Percentiles rank a stretch among this genome's conserved stretches.
Conservation (phyloP, 768 basidiomycete species). For the Tulasnella sp. region DNA sequence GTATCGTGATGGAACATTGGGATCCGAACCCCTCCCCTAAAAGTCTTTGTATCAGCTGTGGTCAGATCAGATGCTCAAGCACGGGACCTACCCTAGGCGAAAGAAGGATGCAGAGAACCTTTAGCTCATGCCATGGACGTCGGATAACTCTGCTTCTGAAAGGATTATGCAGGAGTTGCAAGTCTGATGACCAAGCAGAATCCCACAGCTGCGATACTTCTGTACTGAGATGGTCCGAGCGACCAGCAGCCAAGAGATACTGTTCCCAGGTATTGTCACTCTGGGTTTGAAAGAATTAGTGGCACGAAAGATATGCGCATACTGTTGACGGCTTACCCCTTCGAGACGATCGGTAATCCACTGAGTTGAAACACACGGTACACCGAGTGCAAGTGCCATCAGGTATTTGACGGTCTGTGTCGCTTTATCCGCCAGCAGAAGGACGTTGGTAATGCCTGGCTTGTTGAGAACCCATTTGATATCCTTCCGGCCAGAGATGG, state of each 20-base stretch:
- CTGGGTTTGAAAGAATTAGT: conserved; percentile 10
- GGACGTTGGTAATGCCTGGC: conserved; percentile 37
- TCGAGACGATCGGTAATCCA: conserved; percentile 40
- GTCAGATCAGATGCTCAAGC: not conserved
- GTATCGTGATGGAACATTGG: not conserved
- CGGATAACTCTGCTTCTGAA: conserved; percentile 23
- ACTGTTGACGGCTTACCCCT: conserved; percentile 8
- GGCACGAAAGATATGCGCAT: not conserved
- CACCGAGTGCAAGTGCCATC: conserved; percentile 46
- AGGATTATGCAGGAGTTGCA: conserved; percentile 19
- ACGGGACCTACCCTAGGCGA: not conserved
- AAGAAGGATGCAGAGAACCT: conserved; percentile 21
- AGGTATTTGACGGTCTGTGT: conserved; percentile 44
- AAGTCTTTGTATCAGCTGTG: not conserved
- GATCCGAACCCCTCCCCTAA: not conserved
- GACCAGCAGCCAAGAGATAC: conserved; percentile 34
- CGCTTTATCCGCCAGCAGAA: conserved; percentile 41
- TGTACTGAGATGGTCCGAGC: conserved; percentile 19
- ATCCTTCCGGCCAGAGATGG: conserved; percentile 3
- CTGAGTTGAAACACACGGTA: conserved; percentile 44
- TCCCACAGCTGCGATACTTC: conserved; percentile 29
- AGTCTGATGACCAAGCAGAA: conserved; percentile 21
- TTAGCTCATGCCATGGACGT: conserved; percentile 24
- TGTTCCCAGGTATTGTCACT: conserved; percentile 28
- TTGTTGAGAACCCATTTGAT: conserved; percentile 25